Percentiles rank a stretch among this genome's conserved stretches.
phyloP scores from a whole-genome alignment of 2,329 filamentous ascomycete genomes.

The Ceratocystis albifundus region DNA sequence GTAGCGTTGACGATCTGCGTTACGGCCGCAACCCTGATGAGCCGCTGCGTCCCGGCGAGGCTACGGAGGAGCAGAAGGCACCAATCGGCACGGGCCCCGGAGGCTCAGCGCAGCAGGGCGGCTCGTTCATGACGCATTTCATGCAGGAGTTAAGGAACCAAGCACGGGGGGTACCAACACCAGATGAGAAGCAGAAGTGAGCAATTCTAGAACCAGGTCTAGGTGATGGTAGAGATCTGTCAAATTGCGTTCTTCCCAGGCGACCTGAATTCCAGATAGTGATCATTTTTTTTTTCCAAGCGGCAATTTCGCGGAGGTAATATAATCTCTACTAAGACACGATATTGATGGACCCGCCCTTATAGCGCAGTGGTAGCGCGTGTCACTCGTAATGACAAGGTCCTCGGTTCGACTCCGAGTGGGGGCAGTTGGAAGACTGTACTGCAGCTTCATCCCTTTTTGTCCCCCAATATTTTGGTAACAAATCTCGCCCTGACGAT shows the following conservation, averaged over 20 bases:
- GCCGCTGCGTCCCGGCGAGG: constrained; percentile 42
- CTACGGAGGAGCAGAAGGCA: constrained; percentile 32
- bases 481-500: background rate
- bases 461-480: background rate
- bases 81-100: constrained; percentile 37
- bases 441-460: background rate
- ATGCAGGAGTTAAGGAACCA: constrained; percentile 43
- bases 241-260: too few relatives aligned
- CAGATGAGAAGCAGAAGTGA: constrained; percentile 1
- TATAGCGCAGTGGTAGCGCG: constrained; percentile 32
- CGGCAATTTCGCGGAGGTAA: too few relatives aligned
- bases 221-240: background rate
- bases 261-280: too few relatives aligned
- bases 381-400: constrained; percentile 33
- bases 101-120: constrained; percentile 28
- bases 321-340: too few relatives aligned
- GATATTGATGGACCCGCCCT: constrained; percentile 24
- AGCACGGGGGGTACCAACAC: constrained; percentile 24
- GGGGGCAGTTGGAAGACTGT: constrained; percentile 25
- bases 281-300: too few relatives aligned
- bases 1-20: constrained; percentile 37
- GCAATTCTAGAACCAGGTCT: background rate
- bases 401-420: constrained; percentile 32
- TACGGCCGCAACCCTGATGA: constrained; percentile 42
- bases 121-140: constrained; percentile 38